Percentiles rank a stretch among this genome's conserved stretches.
These are phyloP conservation scores for Psilocybe mexicana DNA, from an alignment of 1,284 basidiomycete species.

Conservation along the genomic window DNA sequence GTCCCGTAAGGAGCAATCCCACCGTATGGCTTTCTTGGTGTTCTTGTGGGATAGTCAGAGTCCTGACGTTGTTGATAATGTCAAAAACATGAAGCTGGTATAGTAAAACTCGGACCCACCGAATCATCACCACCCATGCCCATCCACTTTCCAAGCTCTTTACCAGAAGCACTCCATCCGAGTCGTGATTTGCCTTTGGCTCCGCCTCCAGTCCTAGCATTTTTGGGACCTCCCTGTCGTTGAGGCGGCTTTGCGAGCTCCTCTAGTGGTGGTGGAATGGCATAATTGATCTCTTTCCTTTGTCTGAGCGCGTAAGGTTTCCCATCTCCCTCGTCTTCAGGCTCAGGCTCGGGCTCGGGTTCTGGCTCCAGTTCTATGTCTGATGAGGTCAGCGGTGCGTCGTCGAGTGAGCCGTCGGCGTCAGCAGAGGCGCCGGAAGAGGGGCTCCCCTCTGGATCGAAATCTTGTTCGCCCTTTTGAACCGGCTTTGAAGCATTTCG, in stretches of 20 bases:
- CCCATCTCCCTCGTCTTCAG: constrained; percentile 53
- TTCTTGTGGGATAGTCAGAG: constrained; percentile 66
- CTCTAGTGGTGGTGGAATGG: constrained; percentile 74
- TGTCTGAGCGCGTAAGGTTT: constrained; percentile 66
- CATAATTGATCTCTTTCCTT: constrained; percentile 71
- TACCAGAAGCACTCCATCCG: constrained; percentile 77
- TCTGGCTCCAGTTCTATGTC: constrained; percentile 41
- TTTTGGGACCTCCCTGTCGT: constrained; percentile 25
- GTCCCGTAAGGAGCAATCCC: constrained; percentile 49
- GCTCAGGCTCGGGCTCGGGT: constrained; percentile 40
- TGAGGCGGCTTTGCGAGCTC: constrained; percentile 54
- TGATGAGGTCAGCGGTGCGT: constrained; percentile 51
- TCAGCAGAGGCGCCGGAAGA: constrained; percentile 54
- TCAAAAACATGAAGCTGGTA: not conserved
- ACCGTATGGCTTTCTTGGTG: constrained; percentile 66
- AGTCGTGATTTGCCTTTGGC: constrained; percentile 44
- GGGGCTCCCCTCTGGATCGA: constrained; percentile 44
- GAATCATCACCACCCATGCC: constrained; percentile 73
- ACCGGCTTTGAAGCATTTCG: constrained; percentile 22
- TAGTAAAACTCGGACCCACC: constrained; percentile 36
- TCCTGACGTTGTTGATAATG: constrained; percentile 42
- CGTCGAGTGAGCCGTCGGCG: constrained; percentile 59
- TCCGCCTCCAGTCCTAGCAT: constrained; percentile 31
- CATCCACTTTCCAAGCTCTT: constrained; percentile 75
- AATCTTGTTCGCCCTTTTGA: constrained; percentile 50